Evolutionary conservation across 768 basidiomycete genomes (phyloP), one percentile per base, ranked within the genome.

Genomic region (Phallus indusiatus): DNA sequence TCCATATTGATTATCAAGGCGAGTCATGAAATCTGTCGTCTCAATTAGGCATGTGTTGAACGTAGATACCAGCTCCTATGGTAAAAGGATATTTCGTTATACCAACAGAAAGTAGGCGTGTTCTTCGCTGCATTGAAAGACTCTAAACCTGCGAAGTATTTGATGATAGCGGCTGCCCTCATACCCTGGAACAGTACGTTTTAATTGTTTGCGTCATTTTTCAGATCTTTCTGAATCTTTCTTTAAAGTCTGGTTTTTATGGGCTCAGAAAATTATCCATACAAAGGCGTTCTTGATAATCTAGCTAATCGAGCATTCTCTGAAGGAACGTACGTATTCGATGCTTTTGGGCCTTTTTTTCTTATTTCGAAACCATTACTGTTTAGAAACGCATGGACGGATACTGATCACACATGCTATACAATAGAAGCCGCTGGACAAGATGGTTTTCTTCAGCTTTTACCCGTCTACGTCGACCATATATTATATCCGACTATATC

Each of bases 401-500:
- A 90, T 67, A 94, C 82, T 48, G 91, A 93, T 67, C 86, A 96
- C 67, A 96, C 94, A 50, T 91, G 91, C 9, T 99, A 97, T 70
- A 98, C 96, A 10, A 86, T 95, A 57, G 87, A 89, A 3, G 98
- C 95, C 9, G 96, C 96, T 12, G 96, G 96, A 62, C 85, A 87
- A 60, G 89, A 95, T 66, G 96, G 96, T 7, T 90, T 91, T 63
- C 75, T 93, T 34, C 88, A 92, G 65, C 74, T 91, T 8, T 75
- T 92, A 24, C 88, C 90, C 18, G 86, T 98, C 64, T 99, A 92
- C 67, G 75, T 98, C 28, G 96, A 99, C 71, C 96, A 99, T 70
- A 89, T 99, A 58, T 79, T 99, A 36, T 95, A 96, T 70, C 96
- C 96, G 8, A 97, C 94, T 0, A 82, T 98, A 61, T 91, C 92